These are phyloP conservation scores for Fusarium siculi DNA, from an alignment of 2,329 filamentous ascomycete genomes.

Conservation along the genomic window DNA sequence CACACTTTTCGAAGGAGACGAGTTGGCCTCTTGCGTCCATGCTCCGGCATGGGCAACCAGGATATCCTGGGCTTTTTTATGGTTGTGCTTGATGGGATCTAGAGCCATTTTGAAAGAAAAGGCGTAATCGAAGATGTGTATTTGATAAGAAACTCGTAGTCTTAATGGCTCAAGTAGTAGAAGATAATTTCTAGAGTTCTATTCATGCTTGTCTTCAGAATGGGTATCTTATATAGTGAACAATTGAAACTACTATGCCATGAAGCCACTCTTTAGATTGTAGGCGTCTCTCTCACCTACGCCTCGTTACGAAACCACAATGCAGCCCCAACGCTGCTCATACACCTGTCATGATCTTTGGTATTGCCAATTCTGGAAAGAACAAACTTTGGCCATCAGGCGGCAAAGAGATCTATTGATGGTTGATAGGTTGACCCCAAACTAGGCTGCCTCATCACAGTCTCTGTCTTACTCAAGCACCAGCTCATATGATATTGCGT, in stretches of 20 bases:
- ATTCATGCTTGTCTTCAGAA: background rate
- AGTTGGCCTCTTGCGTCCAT: background rate
- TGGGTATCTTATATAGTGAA: background rate
- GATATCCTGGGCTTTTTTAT: background rate
- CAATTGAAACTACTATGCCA: accelerated
- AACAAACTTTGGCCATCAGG: background rate
- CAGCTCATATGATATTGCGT: background rate
- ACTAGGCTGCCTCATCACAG: background rate
- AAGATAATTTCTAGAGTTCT: background rate
- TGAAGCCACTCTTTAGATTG: background rate
- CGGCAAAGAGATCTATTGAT: background rate
- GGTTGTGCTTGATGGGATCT: background rate
- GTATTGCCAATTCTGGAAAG: background rate
- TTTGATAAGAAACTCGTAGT: background rate
- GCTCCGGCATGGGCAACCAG: background rate
- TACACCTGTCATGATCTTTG: background rate
- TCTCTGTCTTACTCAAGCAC: background rate
- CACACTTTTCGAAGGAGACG: background rate
- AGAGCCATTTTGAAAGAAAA: background rate
- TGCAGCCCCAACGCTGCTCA: background rate
- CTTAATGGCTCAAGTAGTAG: background rate
- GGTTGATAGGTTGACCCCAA: background rate
- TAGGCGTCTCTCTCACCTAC: no score
- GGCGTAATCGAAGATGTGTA: background rate
- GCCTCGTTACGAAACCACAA: background rate